Base-by-base conservation (phyloP, 345 rosid species). In the Hypericum androsaemum region DNA sequence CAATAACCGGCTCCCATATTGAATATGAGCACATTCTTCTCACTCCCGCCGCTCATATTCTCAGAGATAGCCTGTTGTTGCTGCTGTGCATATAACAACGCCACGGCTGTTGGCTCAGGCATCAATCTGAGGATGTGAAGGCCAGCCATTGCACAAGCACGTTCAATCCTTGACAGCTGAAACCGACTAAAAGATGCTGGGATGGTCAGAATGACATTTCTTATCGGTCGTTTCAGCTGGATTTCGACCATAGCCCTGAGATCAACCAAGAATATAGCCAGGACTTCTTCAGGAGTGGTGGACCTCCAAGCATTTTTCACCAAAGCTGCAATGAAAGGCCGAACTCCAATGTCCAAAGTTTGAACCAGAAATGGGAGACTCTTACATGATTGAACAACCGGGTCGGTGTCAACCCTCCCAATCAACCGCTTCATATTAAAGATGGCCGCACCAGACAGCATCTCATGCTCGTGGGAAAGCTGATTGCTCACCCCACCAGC, bases 61-160 rank as follows among this genome's bases (percentile, higher is more conserved):
- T 84, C 97, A 10, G 80, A 71, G 4, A 57, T 71, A 59, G 58
- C 46, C 72, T 71, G 83, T 53, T 82, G 97, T 76, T 89, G 90
- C 66, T 86, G 88, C 48, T 89, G 95, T 28, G 98, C 85, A 44
- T 86, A 86, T 6, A 89, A 74, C 76, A 89, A 62, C 5, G 96
- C 96, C 0, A 82, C 78, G n/a, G 89, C 88, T 6, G 94, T 82
- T 6, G 96, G 98, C 54, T 89, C 92, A 0, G 88, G 92, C 88
- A 86, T 89, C 55, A 89, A 44, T 28, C 96, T 76, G 46, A 86
- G 96, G 32, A 82, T 83, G 47, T 74, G 83, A 45, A 89, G 92
- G 41, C 98, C 92, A 11, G 96, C 94, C 88, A 82, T 82, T 32
- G 96, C 94, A 57, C 96, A 89, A 55, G 90, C 86, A 44, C 98